Base-by-base conservation (phyloP, 495 filamentous ascomycete genomes). In the Tetracladium setigerum region DNA sequence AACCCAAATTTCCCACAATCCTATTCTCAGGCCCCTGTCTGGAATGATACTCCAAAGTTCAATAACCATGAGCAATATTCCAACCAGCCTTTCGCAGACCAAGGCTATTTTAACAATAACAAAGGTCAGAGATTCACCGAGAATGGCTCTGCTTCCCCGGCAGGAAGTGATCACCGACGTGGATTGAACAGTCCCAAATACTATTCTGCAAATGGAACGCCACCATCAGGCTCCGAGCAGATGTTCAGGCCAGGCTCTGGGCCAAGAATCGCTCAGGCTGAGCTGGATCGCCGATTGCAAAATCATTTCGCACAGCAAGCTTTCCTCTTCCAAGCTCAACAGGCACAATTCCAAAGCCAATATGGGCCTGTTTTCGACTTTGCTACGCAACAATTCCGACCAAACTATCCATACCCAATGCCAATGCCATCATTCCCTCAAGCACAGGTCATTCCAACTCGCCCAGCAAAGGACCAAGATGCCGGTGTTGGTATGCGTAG, bases 401-500 rank as follows among this genome's bases (percentile, higher is more conserved):
- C 66, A 18, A 50, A 50, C 1, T 47, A 55, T 11, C 53, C 58
- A 34, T 70, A 66, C 41, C 52, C 55, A n/a, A 53, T 73, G 43
- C 58, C 63, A 31, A 54, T 77, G 46, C 51, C 62, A 15, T 49
- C 53, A 4, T 59, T 50, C 32, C 22, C 46, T 17, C 40, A 30
- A 24, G 27, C 33, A 8, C 62, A 9, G 56, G 51, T 68, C 27
- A 73, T 72, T 47, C 73, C 50, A 40, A 67, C 67, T 47, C 72
- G 71, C 46, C 69, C 69, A 12, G 67, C 76, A 24, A 77, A 79
- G 49, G 84, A 88, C 30, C 74, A 82, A 30, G 84, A 89, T 50
- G 66, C 75, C 3, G 69, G 74, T 0, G 78, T 81, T 18, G 78
- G 76, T 46, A 63, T 84, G 3, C 74, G 86, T 41, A 95, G 89